Percentiles rank a stretch among this genome's conserved stretches.
Conservation (phyloP, 2,329 filamentous ascomycete species). For the Xylaria sp. region DNA sequence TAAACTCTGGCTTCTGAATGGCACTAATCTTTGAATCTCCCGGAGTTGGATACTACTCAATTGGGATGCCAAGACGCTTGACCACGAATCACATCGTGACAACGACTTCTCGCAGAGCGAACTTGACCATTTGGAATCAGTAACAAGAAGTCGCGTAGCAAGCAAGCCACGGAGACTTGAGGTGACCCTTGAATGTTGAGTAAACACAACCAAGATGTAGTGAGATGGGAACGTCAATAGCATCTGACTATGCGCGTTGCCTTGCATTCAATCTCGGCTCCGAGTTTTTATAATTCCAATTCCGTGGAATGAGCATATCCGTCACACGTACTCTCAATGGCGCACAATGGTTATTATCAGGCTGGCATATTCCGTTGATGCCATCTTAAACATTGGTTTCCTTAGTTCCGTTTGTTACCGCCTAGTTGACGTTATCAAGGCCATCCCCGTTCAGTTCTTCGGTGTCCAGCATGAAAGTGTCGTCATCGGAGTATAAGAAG, state of each 20-base stretch:
- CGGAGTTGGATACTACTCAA: not conserved
- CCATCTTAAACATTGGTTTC: not conserved
- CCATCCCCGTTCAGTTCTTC: not conserved
- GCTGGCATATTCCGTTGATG: no score
- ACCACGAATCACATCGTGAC: constrained; percentile 1
- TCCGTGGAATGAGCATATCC: not conserved
- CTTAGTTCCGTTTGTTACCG: not conserved
- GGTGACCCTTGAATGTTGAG: no score
- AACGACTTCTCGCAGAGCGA: not conserved
- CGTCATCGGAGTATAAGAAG: not conserved
- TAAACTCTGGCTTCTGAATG: not conserved
- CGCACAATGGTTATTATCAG: no score
- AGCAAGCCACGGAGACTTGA: not conserved
- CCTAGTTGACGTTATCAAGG: not conserved
- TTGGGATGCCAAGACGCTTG: constrained; percentile 1
- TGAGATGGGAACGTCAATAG: not conserved
- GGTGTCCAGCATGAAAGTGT: not conserved
- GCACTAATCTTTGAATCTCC: not conserved
- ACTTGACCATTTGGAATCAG: constrained; percentile 1
- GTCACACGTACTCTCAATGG: not conserved
- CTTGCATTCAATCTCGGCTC: not conserved
- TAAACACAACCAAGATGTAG: not conserved
- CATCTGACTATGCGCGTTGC: not conserved
- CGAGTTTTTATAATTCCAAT: not conserved
- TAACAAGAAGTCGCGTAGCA: not conserved